These are phyloP conservation scores for Akanthomyces lecanii DNA, from an alignment of 2,329 filamentous ascomycete species.

Conservation along the genomic window DNA sequence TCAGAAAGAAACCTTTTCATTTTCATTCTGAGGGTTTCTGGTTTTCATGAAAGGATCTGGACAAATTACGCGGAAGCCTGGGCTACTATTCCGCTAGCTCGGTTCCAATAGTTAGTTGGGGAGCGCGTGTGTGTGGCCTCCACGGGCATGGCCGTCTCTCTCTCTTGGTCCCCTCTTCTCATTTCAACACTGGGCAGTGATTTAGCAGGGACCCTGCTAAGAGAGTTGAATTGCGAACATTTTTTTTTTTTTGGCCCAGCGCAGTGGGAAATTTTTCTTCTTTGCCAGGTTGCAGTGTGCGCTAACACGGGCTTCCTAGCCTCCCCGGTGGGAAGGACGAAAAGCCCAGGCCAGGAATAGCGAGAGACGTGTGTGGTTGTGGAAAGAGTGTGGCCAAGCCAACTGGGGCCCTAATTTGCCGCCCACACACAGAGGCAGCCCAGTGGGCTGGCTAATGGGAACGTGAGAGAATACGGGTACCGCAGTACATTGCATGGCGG, in stretches of 20 bases:
- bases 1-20: background rate
- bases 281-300: background rate
- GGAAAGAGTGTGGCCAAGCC: background rate
- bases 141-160: constrained; percentile 1
- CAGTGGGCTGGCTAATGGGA: background rate
- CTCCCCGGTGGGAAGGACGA: constrained; percentile 9
- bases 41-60: background rate
- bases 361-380: background rate
- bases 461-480: background rate
- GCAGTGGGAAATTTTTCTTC: background rate
- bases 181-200: background rate
- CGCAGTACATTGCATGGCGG: background rate
- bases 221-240: too few species aligned
- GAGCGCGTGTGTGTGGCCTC: background rate
- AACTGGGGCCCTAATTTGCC: constrained; percentile 12
- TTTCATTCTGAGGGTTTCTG: too few species aligned
- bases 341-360: constrained; percentile 11
- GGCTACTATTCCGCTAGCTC: constrained; percentile 3
- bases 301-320: constrained; percentile 15
- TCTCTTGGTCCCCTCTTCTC: constrained; percentile 1
- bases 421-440: constrained; percentile 9
- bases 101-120: background rate
- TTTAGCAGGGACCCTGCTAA: background rate
- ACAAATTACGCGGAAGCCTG: constrained; percentile 5
- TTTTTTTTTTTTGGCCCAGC: too few species aligned